These are phyloP conservation scores for Tilletia indica DNA, from an alignment of 1,284 basidiomycete species.

Conservation along the genomic window DNA sequence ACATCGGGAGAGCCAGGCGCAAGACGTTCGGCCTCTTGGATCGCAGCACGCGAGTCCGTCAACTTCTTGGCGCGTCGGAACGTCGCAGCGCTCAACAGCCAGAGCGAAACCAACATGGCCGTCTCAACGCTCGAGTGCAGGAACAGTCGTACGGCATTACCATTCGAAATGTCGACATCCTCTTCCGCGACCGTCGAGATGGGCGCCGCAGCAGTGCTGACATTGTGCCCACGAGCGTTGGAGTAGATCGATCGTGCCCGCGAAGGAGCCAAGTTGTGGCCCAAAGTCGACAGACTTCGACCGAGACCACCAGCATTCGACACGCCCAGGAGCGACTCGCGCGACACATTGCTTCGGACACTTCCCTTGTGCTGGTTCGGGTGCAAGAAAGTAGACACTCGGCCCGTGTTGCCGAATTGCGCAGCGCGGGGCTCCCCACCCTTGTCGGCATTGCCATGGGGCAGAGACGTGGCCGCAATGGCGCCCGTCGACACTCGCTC, in stretches of 20 bases:
- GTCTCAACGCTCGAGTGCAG: constrained; percentile 29
- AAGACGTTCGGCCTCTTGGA: constrained; percentile 88
- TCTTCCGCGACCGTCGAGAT: background rate
- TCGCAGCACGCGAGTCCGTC: constrained; percentile 82
- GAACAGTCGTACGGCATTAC: background rate
- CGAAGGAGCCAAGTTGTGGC: background rate
- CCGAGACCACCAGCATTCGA: background rate
- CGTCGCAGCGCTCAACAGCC: constrained; percentile 90
- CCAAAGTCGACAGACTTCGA: background rate
- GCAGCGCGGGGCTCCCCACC: constrained; percentile 5
- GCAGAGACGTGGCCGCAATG: constrained; percentile 13
- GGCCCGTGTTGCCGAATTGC: constrained; percentile 12
- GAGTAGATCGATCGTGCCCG: constrained; percentile 14
- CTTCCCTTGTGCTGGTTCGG: constrained; percentile 26
- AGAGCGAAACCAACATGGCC: constrained; percentile 72
- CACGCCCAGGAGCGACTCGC: constrained; percentile 19
- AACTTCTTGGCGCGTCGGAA: constrained; percentile 85
- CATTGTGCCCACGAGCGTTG: background rate
- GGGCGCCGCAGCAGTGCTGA: constrained; percentile 2
- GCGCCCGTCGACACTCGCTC: constrained; percentile 30
- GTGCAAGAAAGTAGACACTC: constrained; percentile 8
- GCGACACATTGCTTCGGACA: constrained; percentile 29
- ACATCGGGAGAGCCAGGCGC: constrained; percentile 83
- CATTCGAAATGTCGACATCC: constrained; percentile 12
- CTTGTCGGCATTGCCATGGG: background rate